Base-by-base conservation (phyloP, 768 basidiomycete genomes). In the Serendipita sp. region DNA sequence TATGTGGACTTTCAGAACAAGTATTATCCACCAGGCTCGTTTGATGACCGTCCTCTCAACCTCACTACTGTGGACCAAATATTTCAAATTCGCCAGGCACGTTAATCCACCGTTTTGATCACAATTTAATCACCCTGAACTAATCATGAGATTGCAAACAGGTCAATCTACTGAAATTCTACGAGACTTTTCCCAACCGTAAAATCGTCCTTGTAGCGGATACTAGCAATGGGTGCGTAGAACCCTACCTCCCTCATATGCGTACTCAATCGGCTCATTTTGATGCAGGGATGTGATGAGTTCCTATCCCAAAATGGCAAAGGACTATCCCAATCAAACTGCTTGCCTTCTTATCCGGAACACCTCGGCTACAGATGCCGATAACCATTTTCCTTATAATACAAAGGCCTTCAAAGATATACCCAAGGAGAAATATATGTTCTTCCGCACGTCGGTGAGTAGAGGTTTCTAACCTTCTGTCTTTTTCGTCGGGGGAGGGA, bases 21-120 rank as follows among this genome's bases (percentile, higher is more conserved):
- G 58, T 70, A 69, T 62, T 73, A 71, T 64, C 72, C 72, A 13
- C 65, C 68, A 1, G 72, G 72, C 17, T 69, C 68, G 22, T 71
- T 73, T 60, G 72, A 72, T 43, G 71, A 70, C 66, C 68, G 72
- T 2, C 71, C 71, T 30, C 69, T 72, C 67, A 72, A 73, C 62
- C 64, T 73, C 56, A 72, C 69, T 51, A 67, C 69, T 17, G 67
- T 71, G 45, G 65, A 65, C 41, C 68, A 70, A 63, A 71, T 70
- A 28, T 63, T 72, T 33, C 65, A 69, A 22, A 70, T 70, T 20
- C 65, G 72, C 9, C 69, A 70, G 64, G 67, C 70, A 61, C 64
- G 45, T 20, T 17, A 20, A 28, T 3, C n/a, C 45, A 38, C n/a
- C n/a, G n/a, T 48, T 5, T 48, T 48, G 45, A n/a, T n/a, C n/a